phyloP scores from a whole-genome alignment of 495 filamentous ascomycete genomes.

The Parmelia sp. region DNA sequence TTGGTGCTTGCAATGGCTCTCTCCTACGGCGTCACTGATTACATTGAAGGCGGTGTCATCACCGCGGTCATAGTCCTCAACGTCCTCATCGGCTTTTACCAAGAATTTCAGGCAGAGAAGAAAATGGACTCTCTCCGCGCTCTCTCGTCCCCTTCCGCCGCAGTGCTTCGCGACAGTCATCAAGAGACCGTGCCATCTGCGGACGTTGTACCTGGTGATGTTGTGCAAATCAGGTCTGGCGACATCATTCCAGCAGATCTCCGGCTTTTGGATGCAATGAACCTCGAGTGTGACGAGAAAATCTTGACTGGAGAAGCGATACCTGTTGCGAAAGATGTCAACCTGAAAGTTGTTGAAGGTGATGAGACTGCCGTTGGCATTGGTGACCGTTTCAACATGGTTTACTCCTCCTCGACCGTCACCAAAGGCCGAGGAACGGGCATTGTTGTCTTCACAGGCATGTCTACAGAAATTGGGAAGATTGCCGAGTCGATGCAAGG shows the following conservation, averaged over 20 bases:
- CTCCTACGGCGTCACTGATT: slow-evolving; percentile 72
- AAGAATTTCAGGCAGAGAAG: slow-evolving; percentile 81
- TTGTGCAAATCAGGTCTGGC: slow-evolving; percentile 62
- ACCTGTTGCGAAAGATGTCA: slow-evolving; percentile 47
- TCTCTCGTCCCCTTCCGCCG: slow-evolving; percentile 72
- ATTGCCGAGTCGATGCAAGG: slow-evolving; percentile 63
- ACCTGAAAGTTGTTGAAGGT: slow-evolving; percentile 33
- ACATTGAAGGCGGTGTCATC: slow-evolving; percentile 77
- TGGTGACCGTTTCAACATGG: slow-evolving; percentile 63
- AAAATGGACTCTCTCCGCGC: slow-evolving; percentile 75
- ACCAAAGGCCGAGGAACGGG: slow-evolving; percentile 62
- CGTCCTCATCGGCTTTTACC: slow-evolving; percentile 69
- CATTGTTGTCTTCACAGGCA: slow-evolving; percentile 64
- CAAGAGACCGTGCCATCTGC: slow-evolving; percentile 58
- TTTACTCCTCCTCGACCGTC: slow-evolving; percentile 61
- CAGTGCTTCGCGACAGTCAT: slow-evolving; percentile 65
- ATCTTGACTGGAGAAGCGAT: slow-evolving; percentile 69
- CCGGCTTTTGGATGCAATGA: slow-evolving; percentile 70
- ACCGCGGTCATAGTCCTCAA: slow-evolving; percentile 77
- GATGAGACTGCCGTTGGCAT: slow-evolving; percentile 47
- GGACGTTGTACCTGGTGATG: slow-evolving; percentile 75
- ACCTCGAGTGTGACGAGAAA: slow-evolving; percentile 64
- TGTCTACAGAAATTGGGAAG: slow-evolving; percentile 79
- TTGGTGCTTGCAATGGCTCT: slow-evolving; percentile 78
- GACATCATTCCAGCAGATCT: slow-evolving; percentile 68